Conservation (phyloP, 176 grass and related monocot species). For the maize (Zea mays) region Zm-B73-REFERENCE-NAM-5.0 NC_050100.1:8248501-8249000, state of each 20-base stretch:
- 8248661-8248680: constrained; percentile 97
- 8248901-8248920: neutral
- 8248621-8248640: constrained; percentile 97
- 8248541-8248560: constrained; percentile 22
- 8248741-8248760: constrained; percentile 22
- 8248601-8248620: constrained; percentile 76
- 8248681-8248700: constrained; percentile 30
- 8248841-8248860: constrained; percentile 64
- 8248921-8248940: neutral
- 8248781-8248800: constrained; percentile 99
- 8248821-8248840: constrained; percentile 96
- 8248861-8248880: constrained; percentile 33
- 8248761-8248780: constrained; percentile 28
- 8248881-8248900: constrained; percentile 30
- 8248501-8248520: neutral
- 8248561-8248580: constrained; percentile 59
- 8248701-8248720: constrained; percentile 20
- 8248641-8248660: constrained; percentile 96
- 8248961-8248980: constrained; percentile 89
- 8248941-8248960: constrained; percentile 69
- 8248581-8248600: constrained; percentile 62
- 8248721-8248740: constrained; percentile 24
- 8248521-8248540: constrained; percentile 15
- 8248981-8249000: constrained; percentile 63
- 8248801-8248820: constrained; percentile 98